Evolutionary conservation across 106 monocot genomes (phyloP), one percentile per base, ranked within the genome.

Genomic region (Vanilla planifolia): DNA sequence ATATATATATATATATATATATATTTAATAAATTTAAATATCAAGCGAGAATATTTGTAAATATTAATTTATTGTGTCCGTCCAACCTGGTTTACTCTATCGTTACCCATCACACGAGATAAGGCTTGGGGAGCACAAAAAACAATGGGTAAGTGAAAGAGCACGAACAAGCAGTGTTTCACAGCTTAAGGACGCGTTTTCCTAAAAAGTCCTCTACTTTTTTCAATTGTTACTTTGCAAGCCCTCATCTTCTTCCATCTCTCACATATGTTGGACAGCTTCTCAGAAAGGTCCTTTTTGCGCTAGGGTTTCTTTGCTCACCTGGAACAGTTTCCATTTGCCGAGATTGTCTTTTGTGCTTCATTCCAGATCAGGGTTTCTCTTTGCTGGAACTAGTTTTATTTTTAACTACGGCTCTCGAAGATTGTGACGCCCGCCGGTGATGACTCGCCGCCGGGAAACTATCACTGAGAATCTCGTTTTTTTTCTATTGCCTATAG

Each of bases 371-470:
- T 34, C 8, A 15, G 57, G 33, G 19, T 57, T 8, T 20, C 19
- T 27, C 13, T 51, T n/a, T 14, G 61, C 53, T 20, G 8, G n/a
- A n/a, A n/a, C n/a, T n/a, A n/a, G n/a, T n/a, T n/a, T n/a, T n/a
- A n/a, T n/a, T n/a, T n/a, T n/a, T n/a, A n/a, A n/a, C n/a, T 56
- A 39, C 15, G 65, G 37, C n/a, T 56, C 26, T 41, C 57, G n/a
- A 28, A 32, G 47, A 48, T 62, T 56, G 68, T 59, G 56, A 67
- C 13, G 27, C 41, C 61, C 28, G 53, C 33, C 55, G 62, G 32
- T 55, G 67, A 68, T 64, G 72, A 33, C 4, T 16, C 46, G 52
- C 19, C 71, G 75, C 51, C 71, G 75, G 27, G 28, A 57, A 19
- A n/a, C 52, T 26, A 24, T 33, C 17, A 6, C 35, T 52, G 17